These are phyloP conservation scores for Chloropicon primus DNA, from an alignment of 139 green algal species.

Conservation along the genomic window DNA sequence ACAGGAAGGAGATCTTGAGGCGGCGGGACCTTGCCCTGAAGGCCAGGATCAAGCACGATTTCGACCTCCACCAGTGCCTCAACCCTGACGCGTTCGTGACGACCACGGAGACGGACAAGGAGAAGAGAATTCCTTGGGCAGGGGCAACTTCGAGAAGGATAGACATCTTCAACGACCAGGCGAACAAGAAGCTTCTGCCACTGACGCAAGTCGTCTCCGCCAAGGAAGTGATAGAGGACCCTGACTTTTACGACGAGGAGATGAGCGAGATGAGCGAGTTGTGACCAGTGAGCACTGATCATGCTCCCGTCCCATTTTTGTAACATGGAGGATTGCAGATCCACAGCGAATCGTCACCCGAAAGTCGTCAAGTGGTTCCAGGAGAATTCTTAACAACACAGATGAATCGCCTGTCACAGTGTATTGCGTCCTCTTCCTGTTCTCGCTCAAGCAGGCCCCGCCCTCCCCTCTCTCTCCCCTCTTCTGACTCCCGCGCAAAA, in stretches of 20 bases:
- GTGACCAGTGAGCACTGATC: no score
- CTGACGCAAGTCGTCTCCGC: neutral
- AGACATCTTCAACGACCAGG: neutral
- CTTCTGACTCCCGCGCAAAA: no score
- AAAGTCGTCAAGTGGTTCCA: no score
- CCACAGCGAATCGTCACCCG: no score
- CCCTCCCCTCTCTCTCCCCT: no score
- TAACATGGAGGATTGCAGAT: no score
- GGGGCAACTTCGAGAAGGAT: neutral
- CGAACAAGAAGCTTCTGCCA: neutral
- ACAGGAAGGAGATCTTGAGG: neutral
- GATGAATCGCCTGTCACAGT: no score
- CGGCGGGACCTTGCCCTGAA: neutral
- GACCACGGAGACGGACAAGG: neutral
- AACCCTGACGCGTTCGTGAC: neutral
- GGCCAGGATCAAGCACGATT: neutral
- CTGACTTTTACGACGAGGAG: neutral
- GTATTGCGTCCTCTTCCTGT: constrained; percentile 75
- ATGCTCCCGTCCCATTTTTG: no score
- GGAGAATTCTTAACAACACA: no score
- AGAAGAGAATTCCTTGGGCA: neutral
- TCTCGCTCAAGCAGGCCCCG: no score
- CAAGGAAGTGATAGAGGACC: neutral
- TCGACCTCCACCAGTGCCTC: neutral
- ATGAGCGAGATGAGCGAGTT: neutral